Percentiles rank a stretch among this genome's conserved stretches.
Evolutionary conservation across 139 green algal species (phyloP).

Genomic region (Chlamydomonas incerta): DNA sequence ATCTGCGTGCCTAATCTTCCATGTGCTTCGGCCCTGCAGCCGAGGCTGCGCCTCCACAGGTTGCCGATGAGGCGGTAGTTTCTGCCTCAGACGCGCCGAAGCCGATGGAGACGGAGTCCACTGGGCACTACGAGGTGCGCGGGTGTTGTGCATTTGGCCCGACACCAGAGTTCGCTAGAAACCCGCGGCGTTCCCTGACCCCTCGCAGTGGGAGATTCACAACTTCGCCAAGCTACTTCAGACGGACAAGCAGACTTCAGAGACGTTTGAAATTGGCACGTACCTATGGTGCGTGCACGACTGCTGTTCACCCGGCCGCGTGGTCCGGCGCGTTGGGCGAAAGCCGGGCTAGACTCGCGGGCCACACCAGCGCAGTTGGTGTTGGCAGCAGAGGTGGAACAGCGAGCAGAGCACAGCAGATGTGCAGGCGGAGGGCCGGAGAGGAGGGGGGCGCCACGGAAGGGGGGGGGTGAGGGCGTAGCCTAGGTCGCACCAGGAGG

Average conservation of each 20-base stretch:
- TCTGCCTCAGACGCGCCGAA: not conserved
- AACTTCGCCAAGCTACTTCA: constrained; percentile 47
- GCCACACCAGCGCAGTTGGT: too few species aligned
- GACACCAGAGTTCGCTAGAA: not conserved
- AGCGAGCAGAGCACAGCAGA: too few species aligned
- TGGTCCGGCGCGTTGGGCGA: too few species aligned
- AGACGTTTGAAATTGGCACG: constrained; percentile 81
- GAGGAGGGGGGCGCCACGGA: too few species aligned
- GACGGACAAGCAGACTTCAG: constrained; percentile 63
- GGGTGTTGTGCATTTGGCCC: not conserved
- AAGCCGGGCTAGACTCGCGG: too few species aligned
- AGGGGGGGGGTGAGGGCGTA: too few species aligned
- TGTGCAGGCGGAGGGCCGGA: too few species aligned
- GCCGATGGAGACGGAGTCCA: constrained; percentile 25
- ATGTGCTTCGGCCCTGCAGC: not conserved
- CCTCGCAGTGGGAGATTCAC: constrained; percentile 63
- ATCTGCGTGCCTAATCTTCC: constrained; percentile 10
- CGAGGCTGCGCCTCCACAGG: not conserved
- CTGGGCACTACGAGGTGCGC: constrained; percentile 32
- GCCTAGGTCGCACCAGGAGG: too few species aligned
- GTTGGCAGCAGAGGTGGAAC: too few species aligned
- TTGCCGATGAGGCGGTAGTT: not conserved
- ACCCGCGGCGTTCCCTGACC: not conserved
- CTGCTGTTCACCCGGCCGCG: too few species aligned
- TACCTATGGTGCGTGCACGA: constrained; percentile 84